Percentiles rank a stretch among this genome's conserved stretches.
These are phyloP conservation scores for Hyaloscypha bicolor DNA, from an alignment of 495 filamentous ascomycete genomes.

Conservation along the genomic window DNA sequence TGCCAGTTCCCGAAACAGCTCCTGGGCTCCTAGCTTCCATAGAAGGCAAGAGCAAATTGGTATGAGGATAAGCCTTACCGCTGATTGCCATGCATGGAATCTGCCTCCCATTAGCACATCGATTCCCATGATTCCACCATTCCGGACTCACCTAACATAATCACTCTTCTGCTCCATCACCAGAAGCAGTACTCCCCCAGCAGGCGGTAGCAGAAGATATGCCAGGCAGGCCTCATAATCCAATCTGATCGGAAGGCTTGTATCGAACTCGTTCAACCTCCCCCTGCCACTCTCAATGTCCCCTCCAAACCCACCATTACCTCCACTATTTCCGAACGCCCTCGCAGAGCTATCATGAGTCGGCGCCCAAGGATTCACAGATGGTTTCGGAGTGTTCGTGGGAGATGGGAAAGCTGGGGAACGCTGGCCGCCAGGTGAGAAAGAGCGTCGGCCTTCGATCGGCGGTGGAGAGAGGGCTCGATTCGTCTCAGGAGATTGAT, in stretches of 20 bases:
- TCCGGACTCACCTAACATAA: slow-evolving; percentile 77
- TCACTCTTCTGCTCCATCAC: slow-evolving; percentile 92
- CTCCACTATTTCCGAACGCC: slow-evolving; percentile 38
- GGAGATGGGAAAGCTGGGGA: slow-evolving; percentile 45
- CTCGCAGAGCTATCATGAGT: slow-evolving; percentile 22
- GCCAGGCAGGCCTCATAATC: slow-evolving; percentile 90
- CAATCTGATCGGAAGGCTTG: slow-evolving; percentile 65
- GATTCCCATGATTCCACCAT: not conserved
- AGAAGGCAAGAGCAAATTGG: no score
- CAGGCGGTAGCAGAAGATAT: slow-evolving; percentile 84
- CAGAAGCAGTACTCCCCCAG: slow-evolving; percentile 81
- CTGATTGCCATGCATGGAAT: slow-evolving; percentile 96
- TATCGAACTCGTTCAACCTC: slow-evolving; percentile 65
- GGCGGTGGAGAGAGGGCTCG: slow-evolving; percentile 70
- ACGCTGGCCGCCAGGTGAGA: slow-evolving; percentile 45
- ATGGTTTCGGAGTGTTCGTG: slow-evolving; percentile 42
- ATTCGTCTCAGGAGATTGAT: slow-evolving; percentile 76
- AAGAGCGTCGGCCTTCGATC: slow-evolving; percentile 42
- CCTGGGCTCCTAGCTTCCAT: no score
- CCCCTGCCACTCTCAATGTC: slow-evolving; percentile 24
- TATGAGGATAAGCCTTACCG: slow-evolving; percentile 27
- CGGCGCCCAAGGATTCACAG: slow-evolving; percentile 51
- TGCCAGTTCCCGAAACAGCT: no score
- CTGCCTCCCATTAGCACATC: slow-evolving; percentile 45
- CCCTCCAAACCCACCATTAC: slow-evolving; percentile 39